Base-by-base conservation (phyloP, 148 eudicot genomes). In the Rhododendron simsii region DNA sequence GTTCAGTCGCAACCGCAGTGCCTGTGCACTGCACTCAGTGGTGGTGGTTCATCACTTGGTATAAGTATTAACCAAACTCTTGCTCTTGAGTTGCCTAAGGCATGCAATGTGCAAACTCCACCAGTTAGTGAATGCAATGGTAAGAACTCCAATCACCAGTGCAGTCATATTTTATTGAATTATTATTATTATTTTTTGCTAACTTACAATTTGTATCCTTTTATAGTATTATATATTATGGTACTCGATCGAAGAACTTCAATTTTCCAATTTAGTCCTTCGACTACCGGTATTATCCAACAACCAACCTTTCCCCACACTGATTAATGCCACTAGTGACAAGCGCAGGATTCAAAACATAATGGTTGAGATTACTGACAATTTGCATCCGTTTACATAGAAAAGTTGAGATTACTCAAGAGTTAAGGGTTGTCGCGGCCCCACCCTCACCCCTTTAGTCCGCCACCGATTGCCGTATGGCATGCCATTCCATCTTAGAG, bases 91-190 rank as follows among this genome's bases (percentile, higher is more conserved):
- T 23, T 85, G 39, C 82, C 86, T 20, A 37, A 81, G 44, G 86
- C 86, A 9, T 85, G 86, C 73, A 77, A 79, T 35, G 79, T 85
- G 53, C 33, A 85, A 18, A 85, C 74, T 78, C 82, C 86, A 20
- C 53, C 86, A 37, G 73, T 85, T 59, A 73, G 75, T 39, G 23
- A 85, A 15, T 85, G 86, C 3, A 39, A 78, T 78, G 83, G 86
- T 78, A 78, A 84, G 45, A 44, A 3, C 45, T 71, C 76, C 30
- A 30, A 4, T 69, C 30, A 69, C 75, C 7, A 26, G 18, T 30
- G 7, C 3, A 10, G 16, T 69, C 37, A 10, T 45, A 45, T 45
- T 45, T 45, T 9, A 45, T 45, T 45, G 47, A 33, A 37, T 37
- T 37, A 37, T 37, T 37, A 37, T 37, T 37, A 8, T 65, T 65